Base-by-base conservation (phyloP, 2,329 filamentous ascomycete genomes). In the Fonsecaea erecta region DNA sequence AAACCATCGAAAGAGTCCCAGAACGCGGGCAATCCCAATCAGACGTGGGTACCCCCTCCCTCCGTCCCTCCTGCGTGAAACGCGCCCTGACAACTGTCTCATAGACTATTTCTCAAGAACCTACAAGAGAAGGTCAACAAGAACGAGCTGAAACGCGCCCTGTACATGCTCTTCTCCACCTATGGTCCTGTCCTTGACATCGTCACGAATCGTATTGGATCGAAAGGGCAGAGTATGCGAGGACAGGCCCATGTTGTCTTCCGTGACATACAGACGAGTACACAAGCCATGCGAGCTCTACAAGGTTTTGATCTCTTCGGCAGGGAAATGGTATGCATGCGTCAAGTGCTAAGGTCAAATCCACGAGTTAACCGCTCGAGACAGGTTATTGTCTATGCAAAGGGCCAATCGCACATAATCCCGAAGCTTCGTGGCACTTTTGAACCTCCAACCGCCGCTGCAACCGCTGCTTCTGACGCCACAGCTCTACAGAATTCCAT, bases 161-260 rank as follows among this genome's bases (percentile, higher is more conserved):
- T 99, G 32, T 99, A 99, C 80, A 91, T 93, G 77, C 85, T 98
- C 12, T 98, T 98, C 77, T 92, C 93, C 11, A 96, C 93, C 14
- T 96, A 97, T 76, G 95, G 95, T 46, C 88, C 92, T 0, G 90
- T 99, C 16, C 86, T 99, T 64, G 95, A 99, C 76, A 87, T 99
- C 21, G 90, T 97, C 55, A 91, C 92, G 32, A 66, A 24, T 21
- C 56, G 71, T 32, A 52, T 67, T 16, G 68, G 70, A 34, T 83
- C 97, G 72, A 96, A 93, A 81, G 96, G 92, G 1, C 84, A 84
- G 77, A 92, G 92, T 80, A 97, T 98, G 93, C 90, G 95, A 56
- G 95, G 95, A 2, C 95, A 99, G 79, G 95, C 95, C 67, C 95
- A 98, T 74, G 83, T 99, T 66, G 90, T 95, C 14, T 98, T 93